A percentile compares a stretch with the other conserved stretches of the same genome.
Conservation (phyloP, 2,329 filamentous ascomycete genomes). For the Fusarium transvaalense region DNA sequence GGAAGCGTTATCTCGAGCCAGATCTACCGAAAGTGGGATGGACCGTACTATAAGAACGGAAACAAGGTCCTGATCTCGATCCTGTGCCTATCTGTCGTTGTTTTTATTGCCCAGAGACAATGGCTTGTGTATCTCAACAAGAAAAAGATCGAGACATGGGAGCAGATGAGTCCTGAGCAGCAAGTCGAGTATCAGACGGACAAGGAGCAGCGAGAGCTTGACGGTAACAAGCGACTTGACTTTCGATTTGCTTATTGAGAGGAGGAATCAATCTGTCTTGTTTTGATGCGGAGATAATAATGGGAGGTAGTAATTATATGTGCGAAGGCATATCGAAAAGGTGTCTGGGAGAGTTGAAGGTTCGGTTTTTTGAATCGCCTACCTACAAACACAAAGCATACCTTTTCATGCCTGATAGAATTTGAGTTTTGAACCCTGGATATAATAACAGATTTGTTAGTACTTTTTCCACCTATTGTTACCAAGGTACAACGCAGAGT, state of each 20-base stretch:
- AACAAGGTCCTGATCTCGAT: slow-evolving; percentile 70
- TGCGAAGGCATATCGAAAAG: not conserved
- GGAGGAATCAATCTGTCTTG: too few relatives aligned
- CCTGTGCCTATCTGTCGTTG: slow-evolving; percentile 60
- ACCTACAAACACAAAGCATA: not conserved
- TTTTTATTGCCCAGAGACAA: slow-evolving; percentile 64
- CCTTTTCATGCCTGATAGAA: not conserved
- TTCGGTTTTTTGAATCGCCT: not conserved
- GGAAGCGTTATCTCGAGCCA: slow-evolving; percentile 58
- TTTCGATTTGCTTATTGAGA: slow-evolving; percentile 62
- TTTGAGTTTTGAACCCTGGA: not conserved
- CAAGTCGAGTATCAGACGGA: slow-evolving; percentile 61
- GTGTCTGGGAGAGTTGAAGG: not conserved
- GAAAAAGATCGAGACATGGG: slow-evolving; percentile 62
- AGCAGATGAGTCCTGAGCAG: slow-evolving; percentile 59
- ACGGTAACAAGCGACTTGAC: slow-evolving; percentile 64
- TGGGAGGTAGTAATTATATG: not conserved
- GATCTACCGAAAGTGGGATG: slow-evolving; percentile 65
- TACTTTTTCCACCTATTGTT: not conserved
- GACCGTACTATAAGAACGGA: slow-evolving; percentile 68
- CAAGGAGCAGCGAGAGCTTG: slow-evolving; percentile 57
- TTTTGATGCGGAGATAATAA: not conserved
- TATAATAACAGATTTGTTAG: not conserved
- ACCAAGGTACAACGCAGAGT: not conserved
- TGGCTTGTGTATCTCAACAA: slow-evolving; percentile 61